Evolutionary conservation across 495 filamentous ascomycete species (phyloP).

Genomic region (Hyphodiscus hymeniophilus): DNA sequence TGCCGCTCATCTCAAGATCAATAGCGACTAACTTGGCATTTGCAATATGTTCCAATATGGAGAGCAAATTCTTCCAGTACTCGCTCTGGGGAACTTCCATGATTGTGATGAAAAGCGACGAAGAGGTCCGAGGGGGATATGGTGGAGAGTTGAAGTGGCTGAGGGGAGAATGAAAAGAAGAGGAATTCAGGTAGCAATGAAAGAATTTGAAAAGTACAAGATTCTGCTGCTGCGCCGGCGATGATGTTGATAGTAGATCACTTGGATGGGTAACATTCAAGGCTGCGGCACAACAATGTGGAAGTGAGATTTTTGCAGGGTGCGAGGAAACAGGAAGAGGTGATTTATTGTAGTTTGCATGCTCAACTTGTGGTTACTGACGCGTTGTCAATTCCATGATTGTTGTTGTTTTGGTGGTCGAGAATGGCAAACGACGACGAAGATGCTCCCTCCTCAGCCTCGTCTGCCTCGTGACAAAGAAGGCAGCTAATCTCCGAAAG

Average conservation of each 20-base stretch:
- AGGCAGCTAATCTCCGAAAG: not conserved
- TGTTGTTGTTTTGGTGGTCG: no score
- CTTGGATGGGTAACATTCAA: no score
- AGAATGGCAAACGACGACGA: not conserved
- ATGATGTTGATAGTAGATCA: not conserved
- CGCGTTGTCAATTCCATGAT: not conserved
- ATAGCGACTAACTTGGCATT: constrained; percentile 59
- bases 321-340: no score
- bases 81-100: constrained; percentile 58
- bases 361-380: not conserved
- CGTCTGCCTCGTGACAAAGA: not conserved
- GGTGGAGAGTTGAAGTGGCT: not conserved
- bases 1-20: constrained; percentile 73
- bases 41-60: constrained; percentile 50
- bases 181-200: not conserved
- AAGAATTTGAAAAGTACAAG: no score
- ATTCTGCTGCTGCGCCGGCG: not conserved
- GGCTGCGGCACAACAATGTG: no score
- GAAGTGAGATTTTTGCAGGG: no score
- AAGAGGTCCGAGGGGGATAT: not conserved
- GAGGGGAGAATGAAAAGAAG: not conserved
- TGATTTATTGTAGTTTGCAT: not conserved
- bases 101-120: not conserved
- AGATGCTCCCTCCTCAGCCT: not conserved
- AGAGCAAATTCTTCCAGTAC: constrained; percentile 48